Percentiles rank a stretch among this genome's conserved stretches.
phyloP scores from a whole-genome alignment of 192 early-diverging fungal genomes.

The Phycomyces blakesleeanus region DNA sequence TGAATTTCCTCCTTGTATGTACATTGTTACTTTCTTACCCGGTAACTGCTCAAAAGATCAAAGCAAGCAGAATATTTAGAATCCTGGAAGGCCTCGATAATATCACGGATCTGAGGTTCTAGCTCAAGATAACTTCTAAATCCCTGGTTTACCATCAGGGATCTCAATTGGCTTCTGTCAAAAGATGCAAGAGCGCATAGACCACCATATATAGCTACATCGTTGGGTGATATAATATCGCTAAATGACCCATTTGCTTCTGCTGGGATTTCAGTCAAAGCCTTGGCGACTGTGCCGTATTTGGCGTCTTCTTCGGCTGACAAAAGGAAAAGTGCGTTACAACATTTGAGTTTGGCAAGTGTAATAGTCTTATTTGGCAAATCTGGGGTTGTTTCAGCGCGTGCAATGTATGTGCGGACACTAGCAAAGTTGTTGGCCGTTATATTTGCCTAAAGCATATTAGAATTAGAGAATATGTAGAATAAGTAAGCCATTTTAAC shows the following conservation, averaged over 20 bases:
- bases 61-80: constrained; percentile 72
- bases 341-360: constrained; percentile 58
- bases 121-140: constrained; percentile 80
- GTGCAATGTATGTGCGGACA: constrained; percentile 66
- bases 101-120: constrained; percentile 72
- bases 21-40: constrained; percentile 42
- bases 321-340: constrained; percentile 62
- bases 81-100: constrained; percentile 70
- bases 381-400: constrained; percentile 62
- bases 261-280: constrained; percentile 59
- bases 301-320: constrained; percentile 47
- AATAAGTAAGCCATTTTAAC: neutral
- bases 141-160: constrained; percentile 65
- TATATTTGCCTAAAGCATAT: constrained; percentile 52
- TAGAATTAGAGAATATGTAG: neutral
- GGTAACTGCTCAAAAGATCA: constrained; percentile 59
- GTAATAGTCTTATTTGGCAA: constrained; percentile 59
- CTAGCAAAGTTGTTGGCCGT: constrained; percentile 67
- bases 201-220: constrained; percentile 78
- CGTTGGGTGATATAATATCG: constrained; percentile 62
- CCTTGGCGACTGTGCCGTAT: constrained; percentile 57
- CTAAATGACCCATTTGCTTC: constrained; percentile 41
- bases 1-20: constrained; percentile 41
- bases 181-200: constrained; percentile 78
- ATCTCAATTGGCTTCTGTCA: constrained; percentile 66